Conservation (phyloP, 2,329 filamentous ascomycete genomes). For the Venturia effusa region DNA sequence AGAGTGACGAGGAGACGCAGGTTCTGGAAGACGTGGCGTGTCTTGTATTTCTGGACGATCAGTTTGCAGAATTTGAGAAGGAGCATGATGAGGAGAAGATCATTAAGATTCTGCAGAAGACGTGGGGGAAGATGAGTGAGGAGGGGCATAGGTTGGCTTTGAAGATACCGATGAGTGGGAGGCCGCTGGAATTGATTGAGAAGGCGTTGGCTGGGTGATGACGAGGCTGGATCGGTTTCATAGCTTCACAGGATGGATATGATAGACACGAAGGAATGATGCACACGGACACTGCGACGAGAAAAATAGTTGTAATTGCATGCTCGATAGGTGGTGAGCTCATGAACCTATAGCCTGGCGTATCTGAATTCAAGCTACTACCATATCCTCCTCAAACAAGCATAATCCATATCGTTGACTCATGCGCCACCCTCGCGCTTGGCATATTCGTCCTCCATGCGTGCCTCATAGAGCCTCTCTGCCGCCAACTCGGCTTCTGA, state of each 20-base stretch:
- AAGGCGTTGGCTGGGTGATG: conserved; percentile 8
- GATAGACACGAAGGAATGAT: neutral
- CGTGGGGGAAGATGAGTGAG: conserved; percentile 30
- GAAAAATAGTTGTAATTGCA: neutral
- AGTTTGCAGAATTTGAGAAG: conserved; percentile 70
- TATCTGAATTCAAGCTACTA: neutral
- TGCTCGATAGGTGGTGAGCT: neutral
- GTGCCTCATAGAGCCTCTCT: conserved; percentile 25
- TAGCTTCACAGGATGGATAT: neutral
- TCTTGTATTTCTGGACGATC: conserved; percentile 77
- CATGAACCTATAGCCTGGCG: neutral
- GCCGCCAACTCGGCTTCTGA: conserved; percentile 23
- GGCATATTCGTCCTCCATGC: conserved; percentile 30
- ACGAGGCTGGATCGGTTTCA: neutral
- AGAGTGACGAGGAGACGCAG: conserved; percentile 56
- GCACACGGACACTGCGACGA: neutral
- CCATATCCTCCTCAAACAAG: neutral
- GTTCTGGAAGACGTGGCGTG: conserved; percentile 77
- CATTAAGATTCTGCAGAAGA: conserved; percentile 36
- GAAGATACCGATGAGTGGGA: conserved; percentile 11
- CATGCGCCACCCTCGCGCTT: conserved; percentile 28
- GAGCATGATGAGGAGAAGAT: conserved; percentile 69
- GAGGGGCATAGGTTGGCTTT: conserved; percentile 21
- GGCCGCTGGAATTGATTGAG: conserved; percentile 13
- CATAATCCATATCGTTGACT: neutral